These are phyloP conservation scores for Golubevia sp. DNA, from an alignment of 1,284 basidiomycete genomes.

Conservation along the genomic window DNA sequence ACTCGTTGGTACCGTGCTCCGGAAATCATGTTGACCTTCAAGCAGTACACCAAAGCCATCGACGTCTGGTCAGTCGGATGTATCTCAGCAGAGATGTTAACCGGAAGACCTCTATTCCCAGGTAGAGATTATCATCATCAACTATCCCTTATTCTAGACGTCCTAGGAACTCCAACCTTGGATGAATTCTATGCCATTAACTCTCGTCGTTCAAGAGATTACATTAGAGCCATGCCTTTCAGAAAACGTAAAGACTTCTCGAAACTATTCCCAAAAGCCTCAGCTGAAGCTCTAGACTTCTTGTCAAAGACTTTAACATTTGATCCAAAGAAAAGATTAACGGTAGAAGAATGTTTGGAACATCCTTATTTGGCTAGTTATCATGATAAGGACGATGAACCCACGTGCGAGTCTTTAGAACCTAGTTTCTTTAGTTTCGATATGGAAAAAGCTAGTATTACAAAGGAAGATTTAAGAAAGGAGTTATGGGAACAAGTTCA, in stretches of 20 bases:
- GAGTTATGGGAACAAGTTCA: conserved; percentile 16
- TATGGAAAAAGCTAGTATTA: conserved; percentile 34
- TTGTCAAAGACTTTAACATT: conserved; percentile 83
- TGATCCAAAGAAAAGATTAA: conserved; percentile 51
- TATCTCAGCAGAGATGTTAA: conserved; percentile 95
- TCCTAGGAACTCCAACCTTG: conserved; percentile 86
- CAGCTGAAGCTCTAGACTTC: conserved; percentile 78
- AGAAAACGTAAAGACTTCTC: conserved; percentile 67
- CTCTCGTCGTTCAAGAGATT: conserved; percentile 81
- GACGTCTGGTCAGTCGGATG: conserved; percentile 87
- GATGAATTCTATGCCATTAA: conserved; percentile 91
- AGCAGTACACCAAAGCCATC: conserved; percentile 50
- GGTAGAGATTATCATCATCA: conserved; percentile 95
- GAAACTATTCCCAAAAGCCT: conserved; percentile 21
- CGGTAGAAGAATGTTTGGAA: conserved; percentile 51
- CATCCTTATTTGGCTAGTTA: conserved; percentile 55
- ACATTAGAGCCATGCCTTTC: conserved; percentile 77
- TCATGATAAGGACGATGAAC: conserved; percentile 55
- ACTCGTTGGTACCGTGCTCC: conserved; percentile 49
- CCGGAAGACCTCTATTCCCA: conserved; percentile 89
- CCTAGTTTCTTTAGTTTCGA: conserved; percentile 47
- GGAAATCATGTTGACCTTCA: conserved; percentile 45
- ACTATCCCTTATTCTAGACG: conserved; percentile 84
- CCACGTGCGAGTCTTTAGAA: conserved; percentile 32
- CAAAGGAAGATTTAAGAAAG: conserved; percentile 39